These are phyloP conservation scores for Artemisia argyi DNA, from an alignment of 129 eudicot genomes.

Conservation along the genomic window DNA sequence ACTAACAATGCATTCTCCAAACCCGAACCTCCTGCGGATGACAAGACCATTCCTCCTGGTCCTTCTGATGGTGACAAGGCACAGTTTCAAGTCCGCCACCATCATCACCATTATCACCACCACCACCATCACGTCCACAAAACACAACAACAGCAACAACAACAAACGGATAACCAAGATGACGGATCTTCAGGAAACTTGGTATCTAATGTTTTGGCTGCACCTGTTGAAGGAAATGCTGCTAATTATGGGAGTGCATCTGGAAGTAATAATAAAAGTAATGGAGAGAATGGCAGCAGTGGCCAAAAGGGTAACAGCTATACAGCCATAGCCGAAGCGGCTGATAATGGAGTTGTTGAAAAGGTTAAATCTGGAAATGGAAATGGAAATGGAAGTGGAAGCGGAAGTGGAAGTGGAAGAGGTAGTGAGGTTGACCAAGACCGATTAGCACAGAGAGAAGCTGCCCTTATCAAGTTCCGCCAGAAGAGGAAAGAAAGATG, in stretches of 20 bases:
- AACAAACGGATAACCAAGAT: slow-evolving; percentile 34
- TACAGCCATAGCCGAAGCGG: slow-evolving; percentile 43
- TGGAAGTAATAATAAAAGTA: slow-evolving; percentile 61
- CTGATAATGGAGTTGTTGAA: slow-evolving; percentile 48
- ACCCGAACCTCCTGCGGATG: slow-evolving; percentile 38
- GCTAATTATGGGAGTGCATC: slow-evolving; percentile 67
- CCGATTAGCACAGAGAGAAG: slow-evolving; percentile 53
- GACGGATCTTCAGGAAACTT: slow-evolving; percentile 32
- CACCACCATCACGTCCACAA: slow-evolving; percentile 47
- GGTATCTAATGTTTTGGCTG: slow-evolving; percentile 25
- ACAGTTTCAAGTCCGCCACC: slow-evolving; percentile 39
- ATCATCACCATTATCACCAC: slow-evolving; percentile 55
- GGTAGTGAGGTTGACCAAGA: slow-evolving; percentile 52
- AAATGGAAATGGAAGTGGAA: slow-evolving; percentile 29
- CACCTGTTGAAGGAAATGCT: slow-evolving; percentile 52
- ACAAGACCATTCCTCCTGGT: slow-evolving; percentile 33
- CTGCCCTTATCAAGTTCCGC: slow-evolving; percentile 62
- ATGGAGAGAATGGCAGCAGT: slow-evolving; percentile 50
- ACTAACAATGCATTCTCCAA: slow-evolving; percentile 50
- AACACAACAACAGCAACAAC: slow-evolving; percentile 31
- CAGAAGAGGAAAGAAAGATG: slow-evolving; percentile 78
- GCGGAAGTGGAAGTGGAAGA: slow-evolving; percentile 41
- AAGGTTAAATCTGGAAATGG: slow-evolving; percentile 38
- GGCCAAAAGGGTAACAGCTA: slow-evolving; percentile 38
- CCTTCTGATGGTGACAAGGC: slow-evolving; percentile 31